Evolutionary conservation across 2,329 filamentous ascomycete species (phyloP), one percentile per base, ranked within the genome.

Genomic region (Raffaelea deltoideospora): DNA sequence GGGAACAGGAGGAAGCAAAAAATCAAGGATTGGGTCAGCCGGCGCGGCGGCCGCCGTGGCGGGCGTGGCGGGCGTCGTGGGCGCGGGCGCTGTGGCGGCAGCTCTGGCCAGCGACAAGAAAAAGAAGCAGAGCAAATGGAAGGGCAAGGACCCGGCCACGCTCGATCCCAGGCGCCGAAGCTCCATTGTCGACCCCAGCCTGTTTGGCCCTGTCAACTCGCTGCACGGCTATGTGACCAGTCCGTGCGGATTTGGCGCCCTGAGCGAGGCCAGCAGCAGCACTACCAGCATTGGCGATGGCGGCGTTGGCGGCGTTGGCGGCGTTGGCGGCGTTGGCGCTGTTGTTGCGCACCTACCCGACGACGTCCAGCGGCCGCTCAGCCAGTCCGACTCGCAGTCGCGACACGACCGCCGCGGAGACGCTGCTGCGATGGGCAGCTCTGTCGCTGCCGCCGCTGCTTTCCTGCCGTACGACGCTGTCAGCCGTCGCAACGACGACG

Each of bases 131-230:
- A n/a, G n/a, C n/a, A n/a, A n/a, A n/a, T n/a, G n/a, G n/a, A n/a
- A n/a, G n/a, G n/a, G n/a, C n/a, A n/a, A n/a, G n/a, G n/a, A n/a
- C n/a, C n/a, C n/a, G n/a, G n/a, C n/a, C n/a, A n/a, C 6, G 19
- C 34, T 23, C 17, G 29, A 29, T 26, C 2, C 18, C 19, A 7
- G 22, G n/a, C 18, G 58, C 34, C 67, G 64, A 49, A 60, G 54
- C 33, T 68, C 65, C 17, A 53, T 71, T 20, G 71, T 75, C 33
- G 71, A 75, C 43, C 73, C 71, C 11, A 56, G 59, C 41, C 56
- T 72, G 28, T 76, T 76, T 48, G 72, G 71, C 4, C 72, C 69
- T 13, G 55, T 65, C 37, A 78, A 76, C 50, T 76, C 70, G n/a
- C 61, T 76, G 22, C 65, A 61, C 41, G 74, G 65, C 24, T 58